These are phyloP conservation scores for Dianthus caryophyllus DNA, from an alignment of 148 eudicot genomes.

Conservation along the genomic window DNA sequence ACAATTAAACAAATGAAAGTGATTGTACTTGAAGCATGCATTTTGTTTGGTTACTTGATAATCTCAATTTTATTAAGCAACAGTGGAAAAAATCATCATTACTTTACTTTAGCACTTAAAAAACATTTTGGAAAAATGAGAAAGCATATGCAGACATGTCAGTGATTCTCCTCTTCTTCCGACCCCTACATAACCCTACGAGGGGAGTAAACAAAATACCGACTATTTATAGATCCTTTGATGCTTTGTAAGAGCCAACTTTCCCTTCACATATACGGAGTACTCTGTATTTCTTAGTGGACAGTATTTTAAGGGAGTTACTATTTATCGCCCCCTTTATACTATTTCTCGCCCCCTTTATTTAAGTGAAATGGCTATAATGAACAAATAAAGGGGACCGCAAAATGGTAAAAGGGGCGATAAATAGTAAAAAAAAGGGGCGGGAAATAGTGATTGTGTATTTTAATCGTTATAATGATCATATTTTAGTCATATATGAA, in stretches of 20 bases:
- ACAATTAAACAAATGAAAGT: slow-evolving; percentile 21
- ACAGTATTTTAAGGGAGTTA: too few species aligned
- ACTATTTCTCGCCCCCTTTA: too few species aligned
- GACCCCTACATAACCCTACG: slow-evolving; percentile 1
- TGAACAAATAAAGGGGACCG: too few species aligned
- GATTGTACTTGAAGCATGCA: slow-evolving; percentile 31
- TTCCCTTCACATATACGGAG: too few species aligned
- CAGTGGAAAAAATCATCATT: slow-evolving; percentile 19
- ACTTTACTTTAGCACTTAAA: slow-evolving; percentile 15
- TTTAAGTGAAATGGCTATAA: too few species aligned
- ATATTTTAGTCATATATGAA: too few species aligned
- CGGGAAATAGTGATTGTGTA: too few species aligned
- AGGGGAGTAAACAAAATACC: neutral
- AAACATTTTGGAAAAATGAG: neutral
- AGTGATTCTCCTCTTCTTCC: slow-evolving; percentile 16
- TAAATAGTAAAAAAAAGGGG: too few species aligned
- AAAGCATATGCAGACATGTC: slow-evolving; percentile 13
- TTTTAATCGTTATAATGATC: too few species aligned
- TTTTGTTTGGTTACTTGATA: slow-evolving; percentile 12
- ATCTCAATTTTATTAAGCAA: slow-evolving; percentile 3
- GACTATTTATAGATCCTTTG: neutral
- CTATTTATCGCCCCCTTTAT: too few species aligned
- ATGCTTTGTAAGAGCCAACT: neutral
- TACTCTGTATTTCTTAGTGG: too few species aligned
- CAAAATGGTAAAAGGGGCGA: too few species aligned